Evolutionary conservation across 495 filamentous ascomycete species (phyloP).

Genomic region (Cercophora sp.): DNA sequence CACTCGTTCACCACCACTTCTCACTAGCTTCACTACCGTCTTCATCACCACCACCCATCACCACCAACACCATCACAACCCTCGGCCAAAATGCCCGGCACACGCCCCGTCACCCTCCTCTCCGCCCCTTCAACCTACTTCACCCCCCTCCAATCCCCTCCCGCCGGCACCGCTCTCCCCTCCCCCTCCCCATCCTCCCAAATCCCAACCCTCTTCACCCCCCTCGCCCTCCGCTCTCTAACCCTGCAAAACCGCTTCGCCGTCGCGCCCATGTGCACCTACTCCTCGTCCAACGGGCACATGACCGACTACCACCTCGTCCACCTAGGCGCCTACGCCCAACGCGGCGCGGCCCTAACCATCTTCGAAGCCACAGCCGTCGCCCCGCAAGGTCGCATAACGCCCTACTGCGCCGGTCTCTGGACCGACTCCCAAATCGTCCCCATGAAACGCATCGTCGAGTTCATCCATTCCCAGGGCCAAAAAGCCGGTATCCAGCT

Average conservation of each 20-base stretch:
- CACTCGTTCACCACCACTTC: not conserved
- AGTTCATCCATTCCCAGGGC: constrained; percentile 66
- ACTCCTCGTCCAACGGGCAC: constrained; percentile 49
- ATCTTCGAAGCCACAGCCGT: constrained; percentile 75
- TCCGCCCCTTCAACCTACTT: not conserved
- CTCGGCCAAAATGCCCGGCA: not conserved
- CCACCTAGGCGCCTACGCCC: constrained; percentile 52
- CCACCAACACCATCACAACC: not conserved
- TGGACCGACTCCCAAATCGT: constrained; percentile 73
- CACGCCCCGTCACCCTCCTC: not conserved
- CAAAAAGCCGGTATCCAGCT: constrained; percentile 73
- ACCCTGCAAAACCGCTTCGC: constrained; percentile 61
- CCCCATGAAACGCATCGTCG: constrained; percentile 55
- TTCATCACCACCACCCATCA: not conserved
- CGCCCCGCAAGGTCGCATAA: constrained; percentile 68
- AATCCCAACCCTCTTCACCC: constrained; percentile 23
- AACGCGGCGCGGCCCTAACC: constrained; percentile 62
- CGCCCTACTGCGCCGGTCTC: constrained; percentile 65
- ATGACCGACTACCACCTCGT: constrained; percentile 30
- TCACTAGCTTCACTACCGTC: not conserved
- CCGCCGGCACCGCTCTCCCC: constrained; percentile 10
- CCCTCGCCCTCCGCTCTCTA: constrained; percentile 54
- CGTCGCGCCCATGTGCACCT: constrained; percentile 60
- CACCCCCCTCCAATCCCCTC: not conserved
- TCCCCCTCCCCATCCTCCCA: not conserved